These are phyloP conservation scores for Heracleum sosnowskyi DNA, from an alignment of 129 eudicot genomes.

Conservation along the genomic window DNA sequence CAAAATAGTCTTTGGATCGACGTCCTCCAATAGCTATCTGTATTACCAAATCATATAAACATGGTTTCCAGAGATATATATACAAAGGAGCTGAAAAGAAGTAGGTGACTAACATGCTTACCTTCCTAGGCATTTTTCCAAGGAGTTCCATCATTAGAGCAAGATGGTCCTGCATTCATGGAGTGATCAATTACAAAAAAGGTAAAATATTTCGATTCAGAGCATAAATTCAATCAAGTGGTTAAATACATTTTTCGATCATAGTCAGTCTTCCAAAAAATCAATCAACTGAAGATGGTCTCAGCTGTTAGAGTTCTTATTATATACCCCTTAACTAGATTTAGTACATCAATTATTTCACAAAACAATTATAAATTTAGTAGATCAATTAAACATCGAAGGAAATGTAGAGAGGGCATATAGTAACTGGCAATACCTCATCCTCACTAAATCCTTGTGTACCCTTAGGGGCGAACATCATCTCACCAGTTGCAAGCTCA, in stretches of 20 bases:
- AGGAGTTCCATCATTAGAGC: conserved; percentile 97
- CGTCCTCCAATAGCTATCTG: conserved; percentile 73
- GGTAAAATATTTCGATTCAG: background rate
- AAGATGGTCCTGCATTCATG: conserved; percentile 85
- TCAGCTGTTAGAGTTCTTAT: background rate
- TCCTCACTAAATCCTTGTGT: conserved; percentile 89
- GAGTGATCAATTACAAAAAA: conserved; percentile 1
- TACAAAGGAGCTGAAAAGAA: background rate
- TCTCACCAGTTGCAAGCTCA: conserved; percentile 98
- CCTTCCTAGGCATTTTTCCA: conserved; percentile 96
- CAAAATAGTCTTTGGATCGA: conserved; percentile 88
- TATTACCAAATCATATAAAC: conserved; percentile 5
- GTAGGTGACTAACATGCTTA: conserved; percentile 16
- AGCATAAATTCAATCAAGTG: background rate
- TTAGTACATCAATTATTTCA: background rate
- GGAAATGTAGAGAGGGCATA: background rate
- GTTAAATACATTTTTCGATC: background rate
- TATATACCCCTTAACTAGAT: background rate
- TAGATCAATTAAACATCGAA: background rate
- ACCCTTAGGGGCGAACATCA: conserved; percentile 90
- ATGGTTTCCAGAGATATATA: background rate
- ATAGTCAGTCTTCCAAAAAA: background rate
- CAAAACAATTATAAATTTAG: background rate
- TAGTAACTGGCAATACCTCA: conserved; percentile 48
- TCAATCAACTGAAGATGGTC: background rate